These are phyloP conservation scores for Apiospora koreana DNA, from an alignment of 2,329 filamentous ascomycete genomes.

Conservation along the genomic window DNA sequence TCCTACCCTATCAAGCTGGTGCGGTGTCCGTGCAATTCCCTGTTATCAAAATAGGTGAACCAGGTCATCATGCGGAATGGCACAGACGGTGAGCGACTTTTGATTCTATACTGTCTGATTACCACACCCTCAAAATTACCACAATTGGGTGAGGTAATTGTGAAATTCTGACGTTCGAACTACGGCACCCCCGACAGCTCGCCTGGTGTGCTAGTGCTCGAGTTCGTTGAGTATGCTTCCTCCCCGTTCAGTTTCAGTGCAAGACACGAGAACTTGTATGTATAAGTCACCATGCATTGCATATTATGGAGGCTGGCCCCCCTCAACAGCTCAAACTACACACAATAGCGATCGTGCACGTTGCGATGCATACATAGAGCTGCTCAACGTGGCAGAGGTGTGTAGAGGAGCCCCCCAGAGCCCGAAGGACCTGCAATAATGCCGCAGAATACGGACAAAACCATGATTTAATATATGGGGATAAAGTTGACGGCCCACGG, in stretches of 20 bases:
- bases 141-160: neutral
- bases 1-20: neutral
- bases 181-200: neutral
- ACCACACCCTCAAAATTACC: neutral
- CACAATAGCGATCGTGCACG: too few relatives aligned
- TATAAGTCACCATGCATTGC: constrained; percentile 8
- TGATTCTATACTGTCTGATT: constrained; percentile 3
- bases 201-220: too few relatives aligned
- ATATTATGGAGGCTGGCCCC: constrained; percentile 5
- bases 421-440: neutral
- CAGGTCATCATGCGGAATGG: neutral
- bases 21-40: neutral
- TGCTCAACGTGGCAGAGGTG: neutral
- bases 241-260: neutral
- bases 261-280: neutral
- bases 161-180: neutral
- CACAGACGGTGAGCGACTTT: neutral
- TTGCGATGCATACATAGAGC: neutral
- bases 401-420: neutral
- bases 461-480: neutral
- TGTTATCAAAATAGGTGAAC: neutral
- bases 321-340: neutral
- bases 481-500: neutral
- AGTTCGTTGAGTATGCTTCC: neutral
- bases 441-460: neutral